Evolutionary conservation across 331 rosid genomes (phyloP).

Genomic region (Cucumis variabilis): DNA sequence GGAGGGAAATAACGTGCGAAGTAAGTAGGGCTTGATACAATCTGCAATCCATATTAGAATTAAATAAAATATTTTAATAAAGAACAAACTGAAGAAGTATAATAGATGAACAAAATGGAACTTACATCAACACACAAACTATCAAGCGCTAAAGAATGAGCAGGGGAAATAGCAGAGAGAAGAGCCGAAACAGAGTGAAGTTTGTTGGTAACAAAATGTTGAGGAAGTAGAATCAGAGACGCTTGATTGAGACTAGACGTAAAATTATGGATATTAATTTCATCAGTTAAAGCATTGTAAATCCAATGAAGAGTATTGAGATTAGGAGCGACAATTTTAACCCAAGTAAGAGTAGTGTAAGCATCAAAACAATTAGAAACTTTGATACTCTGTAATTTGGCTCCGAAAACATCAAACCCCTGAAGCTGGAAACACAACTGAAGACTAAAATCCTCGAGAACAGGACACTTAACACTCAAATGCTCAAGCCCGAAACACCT

Average conservation of each 20-base stretch:
- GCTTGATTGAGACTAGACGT: slow-evolving; percentile 52
- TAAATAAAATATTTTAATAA: too few species aligned
- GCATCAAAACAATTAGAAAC: slow-evolving; percentile 64
- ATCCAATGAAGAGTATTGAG: slow-evolving; percentile 56
- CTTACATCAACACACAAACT: slow-evolving; percentile 69
- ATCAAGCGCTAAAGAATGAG: slow-evolving; percentile 54
- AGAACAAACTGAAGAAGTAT: neutral
- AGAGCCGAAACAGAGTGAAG: slow-evolving; percentile 61
- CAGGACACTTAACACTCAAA: slow-evolving; percentile 57
- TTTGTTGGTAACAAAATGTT: slow-evolving; percentile 45
- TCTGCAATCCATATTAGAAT: slow-evolving; percentile 43
- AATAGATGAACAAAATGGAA: neutral
- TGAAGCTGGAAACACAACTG: slow-evolving; percentile 59
- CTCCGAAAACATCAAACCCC: slow-evolving; percentile 55
- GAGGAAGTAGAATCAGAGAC: slow-evolving; percentile 51
- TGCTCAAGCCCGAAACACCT: slow-evolving; percentile 56
- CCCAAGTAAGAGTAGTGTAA: slow-evolving; percentile 46
- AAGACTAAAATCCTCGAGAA: slow-evolving; percentile 53
- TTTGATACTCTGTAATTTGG: slow-evolving; percentile 45
- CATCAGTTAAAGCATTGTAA: slow-evolving; percentile 56
- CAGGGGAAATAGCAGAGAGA: slow-evolving; percentile 58
- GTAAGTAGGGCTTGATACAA: slow-evolving; percentile 62
- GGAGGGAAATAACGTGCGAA: slow-evolving; percentile 54
- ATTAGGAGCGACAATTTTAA: slow-evolving; percentile 58
- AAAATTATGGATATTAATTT: slow-evolving; percentile 42